Evolutionary conservation across 352 stramenopile genomes (phyloP).

Genomic region (Phytophthora gonapodyides): DNA sequence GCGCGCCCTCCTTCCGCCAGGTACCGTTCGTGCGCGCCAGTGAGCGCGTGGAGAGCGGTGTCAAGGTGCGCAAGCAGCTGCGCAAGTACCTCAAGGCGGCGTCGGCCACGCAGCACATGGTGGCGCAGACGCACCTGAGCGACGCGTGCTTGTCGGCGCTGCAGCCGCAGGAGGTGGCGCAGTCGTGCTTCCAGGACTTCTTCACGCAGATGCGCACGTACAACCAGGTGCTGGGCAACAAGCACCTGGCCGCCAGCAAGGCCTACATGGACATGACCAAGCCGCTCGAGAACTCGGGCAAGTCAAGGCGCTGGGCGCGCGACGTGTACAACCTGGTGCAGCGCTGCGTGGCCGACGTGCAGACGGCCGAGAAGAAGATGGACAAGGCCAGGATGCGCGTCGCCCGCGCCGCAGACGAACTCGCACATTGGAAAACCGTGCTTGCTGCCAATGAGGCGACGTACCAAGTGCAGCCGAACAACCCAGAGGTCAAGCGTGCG

Average conservation of each 20-base stretch:
- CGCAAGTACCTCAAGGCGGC: constrained; percentile 84
- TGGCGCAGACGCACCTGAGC: constrained; percentile 80
- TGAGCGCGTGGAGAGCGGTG: constrained; percentile 78
- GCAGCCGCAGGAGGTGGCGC: constrained; percentile 79
- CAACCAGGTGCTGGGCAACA: constrained; percentile 79
- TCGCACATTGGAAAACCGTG: constrained; percentile 77
- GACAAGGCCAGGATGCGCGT: constrained; percentile 67
- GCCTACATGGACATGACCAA: constrained; percentile 77
- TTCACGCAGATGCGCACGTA: constrained; percentile 80
- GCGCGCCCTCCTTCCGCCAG: constrained; percentile 69
- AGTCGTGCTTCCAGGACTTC: constrained; percentile 81
- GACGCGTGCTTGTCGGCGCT: constrained; percentile 76
- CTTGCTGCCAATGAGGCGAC: constrained; percentile 82
- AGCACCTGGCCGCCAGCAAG: constrained; percentile 77
- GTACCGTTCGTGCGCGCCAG: constrained; percentile 82
- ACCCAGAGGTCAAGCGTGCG: constrained; percentile 69
- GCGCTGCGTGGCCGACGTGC: constrained; percentile 75
- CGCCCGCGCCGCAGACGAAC: constrained; percentile 67
- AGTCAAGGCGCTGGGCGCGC: constrained; percentile 72
- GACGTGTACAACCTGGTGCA: constrained; percentile 85
- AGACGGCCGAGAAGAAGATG: constrained; percentile 76
- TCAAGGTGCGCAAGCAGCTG: constrained; percentile 83
- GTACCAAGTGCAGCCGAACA: constrained; percentile 81
- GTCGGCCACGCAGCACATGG: constrained; percentile 76
- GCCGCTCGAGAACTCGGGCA: constrained; percentile 76